A percentile compares a stretch with the other conserved stretches of the same genome.
These are phyloP conservation scores for Lasiodiplodia theobromae DNA, from an alignment of 2,329 filamentous ascomycete genomes.

Conservation along the genomic window DNA sequence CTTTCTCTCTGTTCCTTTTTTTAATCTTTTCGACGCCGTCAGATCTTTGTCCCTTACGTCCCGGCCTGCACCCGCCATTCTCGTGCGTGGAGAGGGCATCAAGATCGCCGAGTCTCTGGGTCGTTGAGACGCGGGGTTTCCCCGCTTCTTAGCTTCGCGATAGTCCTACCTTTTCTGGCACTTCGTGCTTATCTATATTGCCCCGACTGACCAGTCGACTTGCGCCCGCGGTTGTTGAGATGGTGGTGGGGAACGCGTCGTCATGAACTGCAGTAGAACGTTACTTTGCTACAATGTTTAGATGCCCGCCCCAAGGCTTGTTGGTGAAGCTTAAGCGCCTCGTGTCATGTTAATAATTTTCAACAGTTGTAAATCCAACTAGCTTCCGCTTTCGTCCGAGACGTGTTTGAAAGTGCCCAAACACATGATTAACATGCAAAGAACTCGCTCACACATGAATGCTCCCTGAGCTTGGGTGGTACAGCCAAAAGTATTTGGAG, in stretches of 20 bases:
- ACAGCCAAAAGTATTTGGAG: background rate
- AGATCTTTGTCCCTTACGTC: slow-evolving; percentile 16
- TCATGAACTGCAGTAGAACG: background rate
- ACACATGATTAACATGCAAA: background rate
- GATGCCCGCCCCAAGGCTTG: slow-evolving; percentile 12
- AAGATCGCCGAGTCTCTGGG: background rate
- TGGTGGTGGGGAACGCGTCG: background rate
- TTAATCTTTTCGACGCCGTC: background rate
- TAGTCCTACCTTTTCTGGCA: slow-evolving; percentile 4
- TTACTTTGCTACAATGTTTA: background rate
- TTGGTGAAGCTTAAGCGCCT: slow-evolving; percentile 8
- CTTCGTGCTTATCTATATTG: background rate
- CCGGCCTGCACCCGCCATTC: background rate
- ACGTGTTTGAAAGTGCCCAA: background rate
- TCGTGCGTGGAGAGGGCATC: background rate
- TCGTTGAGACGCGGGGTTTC: slow-evolving; percentile 19
- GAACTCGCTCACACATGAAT: background rate
- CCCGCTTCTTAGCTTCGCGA: slow-evolving; percentile 14
- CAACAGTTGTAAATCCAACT: background rate
- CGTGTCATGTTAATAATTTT: background rate
- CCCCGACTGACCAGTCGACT: background rate
- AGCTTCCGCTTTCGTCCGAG: slow-evolving; percentile 17
- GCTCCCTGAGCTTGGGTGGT: background rate
- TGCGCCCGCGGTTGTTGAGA: slow-evolving; percentile 8
- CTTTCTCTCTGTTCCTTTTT: slow-evolving; percentile 12